A percentile compares a stretch with the other conserved stretches of the same genome.
Evolutionary conservation across 306 rosid genomes (phyloP).

Genomic region (Vicia villosa): DNA sequence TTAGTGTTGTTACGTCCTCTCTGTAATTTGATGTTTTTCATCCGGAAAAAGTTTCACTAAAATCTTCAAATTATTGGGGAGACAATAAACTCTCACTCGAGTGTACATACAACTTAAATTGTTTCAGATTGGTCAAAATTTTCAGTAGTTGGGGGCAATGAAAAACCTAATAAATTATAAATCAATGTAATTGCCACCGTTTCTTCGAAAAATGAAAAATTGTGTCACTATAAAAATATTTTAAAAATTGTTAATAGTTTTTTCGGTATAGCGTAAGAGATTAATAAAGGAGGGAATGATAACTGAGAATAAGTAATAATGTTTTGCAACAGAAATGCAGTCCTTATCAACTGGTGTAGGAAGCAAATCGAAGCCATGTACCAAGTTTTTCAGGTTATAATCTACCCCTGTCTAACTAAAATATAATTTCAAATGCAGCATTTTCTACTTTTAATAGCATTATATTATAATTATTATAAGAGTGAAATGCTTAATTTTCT

Average conservation of each 20-base stretch:
- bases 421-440: conserved; percentile 41
- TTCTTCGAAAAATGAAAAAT: too few relatives aligned
- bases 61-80: conserved; percentile 7
- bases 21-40: not conserved
- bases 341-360: conserved; percentile 93
- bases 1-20: not conserved
- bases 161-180: not conserved
- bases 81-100: not conserved
- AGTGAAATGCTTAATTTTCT: conserved; percentile 39
- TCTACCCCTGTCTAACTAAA: conserved; percentile 70
- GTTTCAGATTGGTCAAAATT: conserved; percentile 10
- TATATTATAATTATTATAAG: conserved; percentile 38
- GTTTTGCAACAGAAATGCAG: conserved; percentile 95
- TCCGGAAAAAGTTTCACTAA: conserved; percentile 5
- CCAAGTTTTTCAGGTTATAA: conserved; percentile 99
- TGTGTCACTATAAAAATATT: too few relatives aligned
- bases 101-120: not conserved
- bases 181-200: not conserved
- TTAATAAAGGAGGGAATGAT: conserved; percentile 52
- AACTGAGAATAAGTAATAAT: conserved; percentile 84
- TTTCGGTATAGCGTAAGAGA: conserved; percentile 39
- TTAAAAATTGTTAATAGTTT: conserved; percentile 19
- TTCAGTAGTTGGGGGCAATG: conserved; percentile 1
- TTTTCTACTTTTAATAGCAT: conserved; percentile 33
- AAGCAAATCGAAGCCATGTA: conserved; percentile 99